A percentile compares a stretch with the other conserved stretches of the same genome.
Evolutionary conservation across 176 grass and related monocot species (phyloP).

Genomic region (Hordeum vulgare): MorexV3_pseudomolecules_assembly NC_058524.1:601834908-601835407

Average conservation of each 20-base stretch:
- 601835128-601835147: neutral
- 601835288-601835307: neutral
- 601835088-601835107: neutral
- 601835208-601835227: neutral
- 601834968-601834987: conserved; percentile 36
- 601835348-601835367: neutral
- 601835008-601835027: neutral
- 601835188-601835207: neutral
- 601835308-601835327: conserved; percentile 26
- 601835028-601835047: neutral
- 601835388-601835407: conserved; percentile 22
- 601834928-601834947: neutral
- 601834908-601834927: neutral
- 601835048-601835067: neutral
- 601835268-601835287: neutral
- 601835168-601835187: neutral
- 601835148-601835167: neutral
- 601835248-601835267: neutral
- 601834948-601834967: neutral
- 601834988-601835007: conserved; percentile 8
- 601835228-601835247: neutral
- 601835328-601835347: neutral
- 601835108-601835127: neutral
- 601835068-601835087: neutral
- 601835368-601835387: neutral